These are phyloP conservation scores for Coemansia sp. DNA, from an alignment of 192 early-diverging fungal genomes.

Conservation along the genomic window DNA sequence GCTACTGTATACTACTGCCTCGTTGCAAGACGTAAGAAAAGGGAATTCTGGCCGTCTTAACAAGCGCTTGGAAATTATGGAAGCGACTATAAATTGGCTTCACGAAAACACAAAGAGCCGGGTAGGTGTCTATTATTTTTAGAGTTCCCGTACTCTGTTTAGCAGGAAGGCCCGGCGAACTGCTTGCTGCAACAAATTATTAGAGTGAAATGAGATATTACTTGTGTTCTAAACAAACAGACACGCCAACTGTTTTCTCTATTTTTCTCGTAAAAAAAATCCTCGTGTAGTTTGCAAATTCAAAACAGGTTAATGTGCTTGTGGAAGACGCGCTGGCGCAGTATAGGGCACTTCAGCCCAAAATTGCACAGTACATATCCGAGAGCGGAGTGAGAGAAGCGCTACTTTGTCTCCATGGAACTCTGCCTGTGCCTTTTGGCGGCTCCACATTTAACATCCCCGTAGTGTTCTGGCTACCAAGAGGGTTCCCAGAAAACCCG, in stretches of 20 bases:
- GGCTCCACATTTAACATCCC: conserved; percentile 89
- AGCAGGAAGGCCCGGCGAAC: neutral
- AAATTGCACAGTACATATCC: conserved; percentile 41
- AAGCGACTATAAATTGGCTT: conserved; percentile 40
- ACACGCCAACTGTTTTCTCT: neutral
- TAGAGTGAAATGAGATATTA: neutral
- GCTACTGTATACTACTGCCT: conserved; percentile 1
- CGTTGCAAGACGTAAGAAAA: neutral
- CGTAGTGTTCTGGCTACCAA: conserved; percentile 84
- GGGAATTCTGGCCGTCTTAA: neutral
- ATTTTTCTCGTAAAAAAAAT: neutral
- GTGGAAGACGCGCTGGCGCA: conserved; percentile 34
- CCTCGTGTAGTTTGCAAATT: conserved; percentile 36
- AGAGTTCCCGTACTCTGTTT: neutral
- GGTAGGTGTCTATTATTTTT: conserved; percentile 24
- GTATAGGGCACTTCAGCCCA: conserved; percentile 36
- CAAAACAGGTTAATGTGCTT: conserved; percentile 27
- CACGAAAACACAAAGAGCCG: conserved; percentile 41
- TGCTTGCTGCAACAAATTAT: neutral
- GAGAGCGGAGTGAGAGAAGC: conserved; percentile 53
- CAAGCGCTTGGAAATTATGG: conserved; percentile 17
- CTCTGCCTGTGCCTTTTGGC: conserved; percentile 82
- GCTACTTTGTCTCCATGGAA: conserved; percentile 83
- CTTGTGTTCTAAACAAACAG: neutral
- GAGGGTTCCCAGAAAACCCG: conserved; percentile 73